These are phyloP conservation scores for Xylariaceae sp. DNA, from an alignment of 2,329 filamentous ascomycete species.

Conservation along the genomic window DNA sequence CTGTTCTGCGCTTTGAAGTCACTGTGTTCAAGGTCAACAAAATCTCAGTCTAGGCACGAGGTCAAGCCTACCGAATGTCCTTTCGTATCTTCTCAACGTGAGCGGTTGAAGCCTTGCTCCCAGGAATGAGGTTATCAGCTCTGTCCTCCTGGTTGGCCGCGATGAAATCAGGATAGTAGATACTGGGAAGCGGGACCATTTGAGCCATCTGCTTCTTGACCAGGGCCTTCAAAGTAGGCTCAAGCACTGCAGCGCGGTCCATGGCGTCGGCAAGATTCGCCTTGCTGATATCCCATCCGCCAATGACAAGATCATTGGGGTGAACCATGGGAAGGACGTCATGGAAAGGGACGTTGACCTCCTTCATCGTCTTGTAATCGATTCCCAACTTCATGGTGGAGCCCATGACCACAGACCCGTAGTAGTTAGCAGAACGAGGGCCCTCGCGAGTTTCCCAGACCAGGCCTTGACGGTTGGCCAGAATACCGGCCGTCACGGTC, in stretches of 20 bases:
- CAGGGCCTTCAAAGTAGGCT: constrained; percentile 87
- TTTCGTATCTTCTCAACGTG: constrained; percentile 92
- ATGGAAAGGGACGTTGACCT: constrained; percentile 96
- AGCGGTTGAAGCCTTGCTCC: constrained; percentile 79
- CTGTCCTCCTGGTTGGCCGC: constrained; percentile 97
- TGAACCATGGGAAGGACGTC: constrained; percentile 95
- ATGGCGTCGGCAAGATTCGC: constrained; percentile 89
- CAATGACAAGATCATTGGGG: constrained; percentile 91
- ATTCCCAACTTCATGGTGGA: constrained; percentile 96
- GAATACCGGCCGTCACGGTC: constrained; percentile 94
- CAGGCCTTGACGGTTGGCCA: constrained; percentile 87
- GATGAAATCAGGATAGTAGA: constrained; percentile 99
- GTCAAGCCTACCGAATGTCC: constrained; percentile 72
- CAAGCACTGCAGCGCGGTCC: constrained; percentile 93
- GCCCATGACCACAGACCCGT: constrained; percentile 94
- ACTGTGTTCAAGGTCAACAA: constrained; percentile 43
- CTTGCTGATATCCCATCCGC: constrained; percentile 95
- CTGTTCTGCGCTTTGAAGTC: constrained; percentile 85
- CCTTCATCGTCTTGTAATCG: constrained; percentile 78
- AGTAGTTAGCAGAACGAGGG: constrained; percentile 87
- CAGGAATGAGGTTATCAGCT: constrained; percentile 86
- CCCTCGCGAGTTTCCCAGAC: constrained; percentile 95
- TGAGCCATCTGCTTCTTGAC: constrained; percentile 91
- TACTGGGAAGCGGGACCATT: constrained; percentile 87
- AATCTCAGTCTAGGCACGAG: not conserved